These are phyloP conservation scores for Seiridium cupressi DNA, from an alignment of 2,329 filamentous ascomycete species.

Conservation along the genomic window DNA sequence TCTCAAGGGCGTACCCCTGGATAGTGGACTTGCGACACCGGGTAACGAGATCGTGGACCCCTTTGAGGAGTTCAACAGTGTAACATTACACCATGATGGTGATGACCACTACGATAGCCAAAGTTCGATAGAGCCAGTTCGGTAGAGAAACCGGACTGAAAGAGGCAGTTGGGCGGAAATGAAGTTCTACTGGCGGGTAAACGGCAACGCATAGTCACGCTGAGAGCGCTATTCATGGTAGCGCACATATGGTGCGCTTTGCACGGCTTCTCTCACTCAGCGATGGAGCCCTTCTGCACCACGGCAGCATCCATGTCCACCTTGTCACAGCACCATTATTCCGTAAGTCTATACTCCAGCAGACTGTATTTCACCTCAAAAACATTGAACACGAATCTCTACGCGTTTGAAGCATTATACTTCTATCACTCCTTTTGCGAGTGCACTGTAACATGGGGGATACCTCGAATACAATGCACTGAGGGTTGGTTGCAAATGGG, in stretches of 20 bases:
- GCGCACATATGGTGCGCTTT: too few species aligned
- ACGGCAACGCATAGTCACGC: neutral
- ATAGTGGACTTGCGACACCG: constrained; percentile 82
- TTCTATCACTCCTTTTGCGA: neutral
- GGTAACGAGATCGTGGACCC: constrained; percentile 81
- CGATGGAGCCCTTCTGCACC: too few species aligned
- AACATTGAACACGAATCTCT: too few species aligned
- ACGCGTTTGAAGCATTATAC: too few species aligned
- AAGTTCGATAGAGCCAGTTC: constrained; percentile 22
- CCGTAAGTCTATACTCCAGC: too few species aligned
- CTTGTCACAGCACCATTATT: neutral
- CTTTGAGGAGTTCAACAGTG: constrained; percentile 98
- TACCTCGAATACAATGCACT: neutral
- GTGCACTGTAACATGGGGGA: neutral
- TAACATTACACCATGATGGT: constrained; percentile 94
- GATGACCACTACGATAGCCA: constrained; percentile 57
- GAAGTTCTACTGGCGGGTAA: neutral
- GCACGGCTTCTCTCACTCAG: too few species aligned
- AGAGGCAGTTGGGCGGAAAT: neutral
- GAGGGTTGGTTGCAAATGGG: neutral
- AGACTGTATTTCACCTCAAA: too few species aligned
- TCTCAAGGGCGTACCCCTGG: constrained; percentile 78
- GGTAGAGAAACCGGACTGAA: neutral
- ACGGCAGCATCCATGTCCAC: too few species aligned
- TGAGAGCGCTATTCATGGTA: neutral